Evolutionary conservation across 768 basidiomycete genomes (phyloP).

Genomic region (Leccinum longicurvipes): DNA sequence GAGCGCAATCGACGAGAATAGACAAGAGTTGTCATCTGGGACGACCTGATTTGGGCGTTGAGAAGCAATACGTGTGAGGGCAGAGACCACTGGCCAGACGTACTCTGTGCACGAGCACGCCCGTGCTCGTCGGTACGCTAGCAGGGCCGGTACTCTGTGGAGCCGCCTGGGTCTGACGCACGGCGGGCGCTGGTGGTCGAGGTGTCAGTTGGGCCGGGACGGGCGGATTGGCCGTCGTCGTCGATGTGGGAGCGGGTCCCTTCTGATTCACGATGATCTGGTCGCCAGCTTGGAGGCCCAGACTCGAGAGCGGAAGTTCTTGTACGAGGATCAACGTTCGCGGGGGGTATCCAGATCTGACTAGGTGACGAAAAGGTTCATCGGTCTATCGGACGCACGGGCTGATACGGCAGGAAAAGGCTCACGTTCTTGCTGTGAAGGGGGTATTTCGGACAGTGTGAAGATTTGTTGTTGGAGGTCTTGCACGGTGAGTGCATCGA

Average conservation of each 20-base stretch:
- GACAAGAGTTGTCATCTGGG: conserved; percentile 96
- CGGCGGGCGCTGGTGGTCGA: conserved; percentile 15
- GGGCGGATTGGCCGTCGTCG: conserved; percentile 8
- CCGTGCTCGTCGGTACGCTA: conserved; percentile 57
- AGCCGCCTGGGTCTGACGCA: conserved; percentile 7
- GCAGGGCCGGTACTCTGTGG: conserved; percentile 42
- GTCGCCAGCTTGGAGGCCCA: conserved; percentile 77
- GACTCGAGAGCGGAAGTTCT: conserved; percentile 68
- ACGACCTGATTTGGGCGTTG: conserved; percentile 51
- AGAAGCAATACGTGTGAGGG: conserved; percentile 7
- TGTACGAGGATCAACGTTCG: conserved; percentile 66
- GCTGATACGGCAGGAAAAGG: conserved; percentile 9
- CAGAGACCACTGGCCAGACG: not conserved
- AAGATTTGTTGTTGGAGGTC: conserved; percentile 76
- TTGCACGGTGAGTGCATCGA: conserved; percentile 60
- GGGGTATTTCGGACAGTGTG: conserved; percentile 61
- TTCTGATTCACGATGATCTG: conserved; percentile 75
- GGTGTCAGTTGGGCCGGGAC: conserved; percentile 7
- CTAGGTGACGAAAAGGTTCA: conserved; percentile 33
- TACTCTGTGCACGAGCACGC: conserved; percentile 74
- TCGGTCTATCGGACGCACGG: not conserved
- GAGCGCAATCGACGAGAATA: conserved; percentile 84
- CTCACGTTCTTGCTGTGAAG: conserved; percentile 77
- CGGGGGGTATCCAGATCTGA: conserved; percentile 86
- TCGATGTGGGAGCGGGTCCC: conserved; percentile 9